These are phyloP conservation scores for Colletotrichum australisinense DNA, from an alignment of 2,329 filamentous ascomycete species.

Conservation along the genomic window DNA sequence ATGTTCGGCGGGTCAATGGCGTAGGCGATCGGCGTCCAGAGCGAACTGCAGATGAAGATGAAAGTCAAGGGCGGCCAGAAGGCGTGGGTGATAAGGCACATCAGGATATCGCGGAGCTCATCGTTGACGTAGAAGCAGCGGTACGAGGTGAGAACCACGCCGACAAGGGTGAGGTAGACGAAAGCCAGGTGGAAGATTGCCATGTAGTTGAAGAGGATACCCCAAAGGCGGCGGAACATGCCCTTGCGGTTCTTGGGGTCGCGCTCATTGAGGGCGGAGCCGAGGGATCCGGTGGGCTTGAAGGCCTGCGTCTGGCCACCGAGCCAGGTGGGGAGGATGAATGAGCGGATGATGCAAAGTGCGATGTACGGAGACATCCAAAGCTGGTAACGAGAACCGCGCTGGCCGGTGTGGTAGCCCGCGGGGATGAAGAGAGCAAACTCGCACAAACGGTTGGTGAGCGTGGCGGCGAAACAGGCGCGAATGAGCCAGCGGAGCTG, in stretches of 20 bases:
- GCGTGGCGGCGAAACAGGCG: slow-evolving; percentile 61
- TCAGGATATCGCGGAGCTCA: slow-evolving; percentile 53
- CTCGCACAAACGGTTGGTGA: slow-evolving; percentile 66
- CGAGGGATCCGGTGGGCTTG: slow-evolving; percentile 69
- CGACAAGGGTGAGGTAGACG: slow-evolving; percentile 63
- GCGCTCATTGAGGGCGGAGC: slow-evolving; percentile 68
- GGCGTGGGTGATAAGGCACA: slow-evolving; percentile 68
- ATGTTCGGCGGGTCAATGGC: slow-evolving; percentile 69
- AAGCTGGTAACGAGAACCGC: slow-evolving; percentile 65
- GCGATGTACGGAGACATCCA: slow-evolving; percentile 74
- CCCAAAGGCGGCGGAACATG: slow-evolving; percentile 64
- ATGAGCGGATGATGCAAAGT: slow-evolving; percentile 67
- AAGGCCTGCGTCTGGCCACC: slow-evolving; percentile 69
- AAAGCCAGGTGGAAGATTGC: slow-evolving; percentile 66
- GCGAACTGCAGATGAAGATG: slow-evolving; percentile 63
- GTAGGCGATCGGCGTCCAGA: slow-evolving; percentile 71
- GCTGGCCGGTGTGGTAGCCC: slow-evolving; percentile 69
- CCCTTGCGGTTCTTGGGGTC: slow-evolving; percentile 62
- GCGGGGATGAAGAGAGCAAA: slow-evolving; percentile 68
- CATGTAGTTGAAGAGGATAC: slow-evolving; percentile 67
- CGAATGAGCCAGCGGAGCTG: slow-evolving; percentile 71
- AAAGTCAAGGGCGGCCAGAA: slow-evolving; percentile 72
- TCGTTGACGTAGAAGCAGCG: slow-evolving; percentile 57
- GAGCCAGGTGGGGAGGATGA: slow-evolving; percentile 68
- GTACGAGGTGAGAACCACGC: slow-evolving; percentile 61